Percentiles rank a stretch among this genome's conserved stretches.
Evolutionary conservation across 2,329 filamentous ascomycete genomes (phyloP).

Genomic region (Metarhizium sp.): DNA sequence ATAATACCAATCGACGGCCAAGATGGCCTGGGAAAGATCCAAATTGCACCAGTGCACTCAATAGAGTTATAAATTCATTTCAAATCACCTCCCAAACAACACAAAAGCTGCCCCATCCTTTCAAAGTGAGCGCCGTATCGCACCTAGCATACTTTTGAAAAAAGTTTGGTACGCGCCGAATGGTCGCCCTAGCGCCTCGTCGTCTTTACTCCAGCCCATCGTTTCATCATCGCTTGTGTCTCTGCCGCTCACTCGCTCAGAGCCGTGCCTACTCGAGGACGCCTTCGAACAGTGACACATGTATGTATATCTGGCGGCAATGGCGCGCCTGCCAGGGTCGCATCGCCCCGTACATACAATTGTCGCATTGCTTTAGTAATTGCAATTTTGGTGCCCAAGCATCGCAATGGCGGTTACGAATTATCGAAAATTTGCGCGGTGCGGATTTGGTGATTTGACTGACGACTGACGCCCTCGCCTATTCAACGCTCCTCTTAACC

Average conservation of each 20-base stretch:
- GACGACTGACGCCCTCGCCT: background rate
- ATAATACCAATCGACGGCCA: background rate
- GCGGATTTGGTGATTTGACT: background rate
- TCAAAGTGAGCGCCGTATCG: background rate
- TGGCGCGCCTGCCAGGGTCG: background rate
- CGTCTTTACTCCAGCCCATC: background rate
- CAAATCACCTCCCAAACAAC: background rate
- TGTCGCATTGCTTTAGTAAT: background rate
- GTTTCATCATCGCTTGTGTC: background rate
- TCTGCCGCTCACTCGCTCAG: background rate
- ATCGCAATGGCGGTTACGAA: background rate
- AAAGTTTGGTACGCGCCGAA: background rate
- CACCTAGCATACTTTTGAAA: too few relatives aligned
- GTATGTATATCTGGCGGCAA: background rate
- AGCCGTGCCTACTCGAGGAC: background rate
- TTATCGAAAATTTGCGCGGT: background rate
- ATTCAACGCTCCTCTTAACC: background rate
- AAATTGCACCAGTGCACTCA: background rate
- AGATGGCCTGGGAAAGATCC: background rate
- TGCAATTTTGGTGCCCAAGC: background rate
- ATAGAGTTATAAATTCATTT: background rate
- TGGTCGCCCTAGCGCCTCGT: background rate
- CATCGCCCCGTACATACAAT: background rate
- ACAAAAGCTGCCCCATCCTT: background rate
- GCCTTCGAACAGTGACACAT: too few relatives aligned